These are phyloP conservation scores for Tylopilus balloui DNA, from an alignment of 768 basidiomycete genomes.

Conservation along the genomic window DNA sequence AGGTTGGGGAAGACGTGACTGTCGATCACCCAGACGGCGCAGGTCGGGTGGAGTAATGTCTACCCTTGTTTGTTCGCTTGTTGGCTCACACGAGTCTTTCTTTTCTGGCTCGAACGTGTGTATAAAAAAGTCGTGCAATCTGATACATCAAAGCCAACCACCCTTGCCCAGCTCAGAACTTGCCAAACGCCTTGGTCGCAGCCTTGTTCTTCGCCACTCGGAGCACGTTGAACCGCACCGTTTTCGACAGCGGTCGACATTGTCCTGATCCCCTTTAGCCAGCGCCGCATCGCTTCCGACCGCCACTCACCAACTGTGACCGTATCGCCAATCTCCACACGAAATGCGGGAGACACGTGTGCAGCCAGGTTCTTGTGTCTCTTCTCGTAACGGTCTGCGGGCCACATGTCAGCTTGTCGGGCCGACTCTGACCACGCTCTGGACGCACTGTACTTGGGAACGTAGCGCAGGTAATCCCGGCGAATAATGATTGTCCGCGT, in stretches of 20 bases:
- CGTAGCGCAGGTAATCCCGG: slow-evolving; percentile 89
- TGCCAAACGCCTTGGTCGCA: slow-evolving; percentile 84
- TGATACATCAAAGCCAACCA: slow-evolving; percentile 9
- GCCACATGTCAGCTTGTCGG: slow-evolving; percentile 7
- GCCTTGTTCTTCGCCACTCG: slow-evolving; percentile 95
- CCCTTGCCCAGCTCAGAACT: slow-evolving; percentile 58
- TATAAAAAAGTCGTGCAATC: slow-evolving; percentile 19
- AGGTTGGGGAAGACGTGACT: slow-evolving; percentile 45
- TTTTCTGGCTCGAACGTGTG: slow-evolving; percentile 14
- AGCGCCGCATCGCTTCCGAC: not conserved
- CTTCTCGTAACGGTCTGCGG: slow-evolving; percentile 94
- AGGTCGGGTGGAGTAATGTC: slow-evolving; percentile 23
- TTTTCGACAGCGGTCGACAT: slow-evolving; percentile 98
- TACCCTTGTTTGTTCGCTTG: slow-evolving; percentile 34
- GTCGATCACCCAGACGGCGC: slow-evolving; percentile 27
- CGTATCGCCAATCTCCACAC: slow-evolving; percentile 88
- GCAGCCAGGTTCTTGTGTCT: slow-evolving; percentile 98
- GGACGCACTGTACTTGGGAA: slow-evolving; percentile 94
- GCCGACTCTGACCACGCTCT: not conserved
- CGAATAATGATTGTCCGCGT: slow-evolving; percentile 97
- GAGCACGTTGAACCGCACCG: slow-evolving; percentile 98
- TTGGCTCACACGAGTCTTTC: slow-evolving; percentile 5
- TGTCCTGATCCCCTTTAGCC: slow-evolving; percentile 54
- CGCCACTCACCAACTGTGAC: slow-evolving; percentile 86
- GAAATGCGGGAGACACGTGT: slow-evolving; percentile 98